Conservation (phyloP, 768 basidiomycete genomes). For the Amanita polypyramis region DNA sequence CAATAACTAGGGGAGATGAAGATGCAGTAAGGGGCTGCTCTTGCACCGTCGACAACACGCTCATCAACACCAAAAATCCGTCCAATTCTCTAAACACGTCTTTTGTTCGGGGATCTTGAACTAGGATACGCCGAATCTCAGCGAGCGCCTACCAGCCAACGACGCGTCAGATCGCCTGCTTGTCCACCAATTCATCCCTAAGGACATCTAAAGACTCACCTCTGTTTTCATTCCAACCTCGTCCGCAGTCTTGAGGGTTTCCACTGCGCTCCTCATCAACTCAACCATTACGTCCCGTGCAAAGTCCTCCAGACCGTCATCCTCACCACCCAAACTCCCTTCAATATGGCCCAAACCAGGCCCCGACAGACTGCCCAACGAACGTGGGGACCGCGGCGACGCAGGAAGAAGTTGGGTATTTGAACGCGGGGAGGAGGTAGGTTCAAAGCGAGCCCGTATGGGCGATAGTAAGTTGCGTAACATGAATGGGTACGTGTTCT, state of each 20-base stretch:
- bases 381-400: conserved; percentile 11
- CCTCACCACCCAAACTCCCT: conserved; percentile 16
- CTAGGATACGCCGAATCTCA: conserved; percentile 60
- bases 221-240: conserved; percentile 24
- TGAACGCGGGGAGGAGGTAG: neutral
- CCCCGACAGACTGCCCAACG: conserved; percentile 8
- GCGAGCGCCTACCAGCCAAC: conserved; percentile 36
- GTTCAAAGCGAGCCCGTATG: conserved; percentile 43
- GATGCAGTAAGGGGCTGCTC: conserved; percentile 14
- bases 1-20: conserved; percentile 13
- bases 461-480: conserved; percentile 50
- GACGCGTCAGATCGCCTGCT: neutral
- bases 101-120: conserved; percentile 54
- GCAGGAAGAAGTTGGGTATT: neutral
- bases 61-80: conserved; percentile 69
- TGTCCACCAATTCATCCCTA: too few relatives aligned
- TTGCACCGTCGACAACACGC: conserved; percentile 52
- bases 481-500: conserved; percentile 37
- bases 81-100: conserved; percentile 76
- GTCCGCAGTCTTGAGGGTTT: conserved; percentile 46
- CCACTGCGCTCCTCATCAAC: conserved; percentile 60
- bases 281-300: conserved; percentile 63
- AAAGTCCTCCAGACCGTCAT: conserved; percentile 52
- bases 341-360: neutral
- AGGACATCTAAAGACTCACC: conserved; percentile 20